These are phyloP conservation scores for Rhizomucor miehei DNA, from an alignment of 371 early-diverging fungal genomes.

Conservation along the genomic window DNA sequence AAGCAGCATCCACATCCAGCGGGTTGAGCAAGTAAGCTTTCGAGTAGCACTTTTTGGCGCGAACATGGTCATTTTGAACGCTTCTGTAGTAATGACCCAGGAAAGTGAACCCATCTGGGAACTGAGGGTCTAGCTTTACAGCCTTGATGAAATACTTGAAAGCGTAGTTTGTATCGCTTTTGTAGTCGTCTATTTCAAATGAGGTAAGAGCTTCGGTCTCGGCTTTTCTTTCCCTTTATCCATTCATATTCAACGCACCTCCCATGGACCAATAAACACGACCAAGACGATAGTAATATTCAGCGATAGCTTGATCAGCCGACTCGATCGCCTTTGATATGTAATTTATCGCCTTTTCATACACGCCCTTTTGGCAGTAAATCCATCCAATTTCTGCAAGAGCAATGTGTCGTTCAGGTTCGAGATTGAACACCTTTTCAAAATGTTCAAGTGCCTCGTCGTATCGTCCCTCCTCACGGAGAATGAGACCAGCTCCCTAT, in stretches of 20 bases:
- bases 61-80: constrained; percentile 57
- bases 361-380: constrained; percentile 49
- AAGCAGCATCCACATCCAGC: constrained; percentile 66
- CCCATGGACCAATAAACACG: constrained; percentile 79
- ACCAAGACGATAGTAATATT: constrained; percentile 69
- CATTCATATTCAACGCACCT: constrained; percentile 50
- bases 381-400: constrained; percentile 67
- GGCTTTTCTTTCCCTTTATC: neutral
- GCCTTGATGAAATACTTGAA: constrained; percentile 70
- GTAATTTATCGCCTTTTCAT: constrained; percentile 54
- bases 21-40: constrained; percentile 72
- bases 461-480: constrained; percentile 35
- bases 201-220: too few relatives aligned
- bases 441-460: constrained; percentile 59
- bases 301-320: constrained; percentile 35
- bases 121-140: constrained; percentile 67
- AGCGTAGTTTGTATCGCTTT: constrained; percentile 27
- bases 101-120: constrained; percentile 69
- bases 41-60: constrained; percentile 81
- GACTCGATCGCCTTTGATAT: constrained; percentile 51
- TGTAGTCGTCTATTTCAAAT: constrained; percentile 3
- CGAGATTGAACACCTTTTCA: constrained; percentile 42
- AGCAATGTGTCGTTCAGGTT: constrained; percentile 46
- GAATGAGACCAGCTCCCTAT: constrained; percentile 37
- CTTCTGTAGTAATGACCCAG: constrained; percentile 80